Percentiles rank a stretch among this genome's conserved stretches.
Evolutionary conservation across 2,329 filamentous ascomycete species (phyloP).

Genomic region (Apiospora koreana): DNA sequence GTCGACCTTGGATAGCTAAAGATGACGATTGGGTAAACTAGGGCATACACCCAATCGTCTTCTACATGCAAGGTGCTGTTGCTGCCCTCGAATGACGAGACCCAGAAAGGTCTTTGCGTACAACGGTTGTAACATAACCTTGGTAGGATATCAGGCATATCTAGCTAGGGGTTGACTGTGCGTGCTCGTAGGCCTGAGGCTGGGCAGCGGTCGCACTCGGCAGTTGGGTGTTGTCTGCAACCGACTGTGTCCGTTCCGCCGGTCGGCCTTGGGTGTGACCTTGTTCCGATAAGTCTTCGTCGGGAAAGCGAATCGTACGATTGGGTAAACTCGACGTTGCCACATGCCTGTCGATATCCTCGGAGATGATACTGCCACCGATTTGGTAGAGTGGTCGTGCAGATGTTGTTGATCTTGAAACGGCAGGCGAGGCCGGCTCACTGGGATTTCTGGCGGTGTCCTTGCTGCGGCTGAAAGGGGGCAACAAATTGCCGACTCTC

Average conservation of each 20-base stretch:
- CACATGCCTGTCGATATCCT: background rate
- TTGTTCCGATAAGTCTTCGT: conserved; percentile 2
- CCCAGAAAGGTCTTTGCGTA: background rate
- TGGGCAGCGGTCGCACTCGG: background rate
- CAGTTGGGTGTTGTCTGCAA: background rate
- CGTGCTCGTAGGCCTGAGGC: background rate
- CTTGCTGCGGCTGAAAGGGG: conserved; percentile 16
- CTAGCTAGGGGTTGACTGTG: background rate
- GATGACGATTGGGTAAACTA: background rate
- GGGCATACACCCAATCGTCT: background rate
- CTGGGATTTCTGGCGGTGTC: conserved; percentile 13
- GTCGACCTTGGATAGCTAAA: background rate
- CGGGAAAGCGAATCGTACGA: conserved; percentile 11
- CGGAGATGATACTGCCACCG: conserved; percentile 29
- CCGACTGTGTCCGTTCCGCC: background rate
- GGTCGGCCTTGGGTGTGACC: background rate
- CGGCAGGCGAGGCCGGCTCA: conserved; percentile 1
- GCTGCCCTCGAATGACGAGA: background rate
- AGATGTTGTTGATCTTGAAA: conserved; percentile 18
- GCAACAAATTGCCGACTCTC: conserved; percentile 29
- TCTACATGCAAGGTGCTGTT: background rate
- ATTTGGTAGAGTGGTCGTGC: conserved; percentile 35
- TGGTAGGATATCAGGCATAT: background rate
- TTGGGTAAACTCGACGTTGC: background rate
- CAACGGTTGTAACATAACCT: background rate